Base-by-base conservation (phyloP, 805 yeast genomes). In the Novakomyces olei region DNA sequence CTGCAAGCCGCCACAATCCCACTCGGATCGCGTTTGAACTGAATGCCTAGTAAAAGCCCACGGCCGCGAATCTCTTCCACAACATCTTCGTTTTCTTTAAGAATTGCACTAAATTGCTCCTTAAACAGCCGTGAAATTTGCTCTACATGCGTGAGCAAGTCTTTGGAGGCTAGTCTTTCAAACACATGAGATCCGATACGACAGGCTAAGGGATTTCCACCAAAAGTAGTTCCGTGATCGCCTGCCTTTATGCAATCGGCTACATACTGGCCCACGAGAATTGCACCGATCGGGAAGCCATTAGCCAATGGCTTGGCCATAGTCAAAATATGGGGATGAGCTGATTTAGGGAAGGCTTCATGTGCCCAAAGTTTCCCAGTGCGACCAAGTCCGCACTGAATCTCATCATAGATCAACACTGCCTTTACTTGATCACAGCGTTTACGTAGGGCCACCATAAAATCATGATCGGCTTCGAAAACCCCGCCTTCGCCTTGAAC, bases 401-500 rank as follows among this genome's bases (percentile, higher is more conserved):
- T 85, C 57, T 85, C 98, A 57, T 85, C 98, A 50, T 71, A 81
- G 41, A 85, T 83, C 37, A 85, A 65, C 20, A 79, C 49, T 7
- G 77, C 91, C 34, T 75, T 69, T 42, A 72, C 62, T 35, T 71
- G 63, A 36, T 58, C 55, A 50, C 94, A 79, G 36, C 76, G 54
- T 44, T 65, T 52, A 42, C 74, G 72, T 49, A 85, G 57, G 32
- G 67, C 69, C 3, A 60, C 48, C 39, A 85, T 60, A 48, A 78
- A 81, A 27, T 70, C 77, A 0, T 54, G 42, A 25, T 65, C 60
- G 37, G 79, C 65, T 15, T 73, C 69, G 46, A 71, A 69, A 14
- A 85, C 72, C 36, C 98, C 98, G 36, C 98, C 96, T 57, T 85
- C 98, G 43, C 96, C 98, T 59, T 88, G 98, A 37, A 88, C 73